These are phyloP conservation scores for Cyberlindnera mycetangii DNA, from an alignment of 805 yeast species.

Conservation along the genomic window DNA sequence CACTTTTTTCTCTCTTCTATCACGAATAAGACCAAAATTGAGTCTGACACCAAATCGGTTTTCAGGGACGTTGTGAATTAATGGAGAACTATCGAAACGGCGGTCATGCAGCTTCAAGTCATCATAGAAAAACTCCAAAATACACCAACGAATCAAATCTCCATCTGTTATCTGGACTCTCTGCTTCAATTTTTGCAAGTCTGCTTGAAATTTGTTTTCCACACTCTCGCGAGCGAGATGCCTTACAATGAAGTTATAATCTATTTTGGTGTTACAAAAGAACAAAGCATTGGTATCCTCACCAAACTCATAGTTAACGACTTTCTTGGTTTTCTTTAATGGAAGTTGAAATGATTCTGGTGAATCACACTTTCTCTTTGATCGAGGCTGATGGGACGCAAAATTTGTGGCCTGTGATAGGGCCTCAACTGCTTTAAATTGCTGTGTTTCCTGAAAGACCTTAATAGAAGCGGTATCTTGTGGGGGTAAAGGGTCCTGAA, in stretches of 20 bases:
- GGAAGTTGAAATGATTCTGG: not conserved
- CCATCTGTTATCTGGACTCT: conserved; percentile 7
- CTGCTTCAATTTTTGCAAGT: conserved; percentile 1
- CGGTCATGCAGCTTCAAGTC: conserved; percentile 19
- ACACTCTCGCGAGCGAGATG: conserved; percentile 13
- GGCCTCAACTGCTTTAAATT: no score
- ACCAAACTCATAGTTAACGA: not conserved
- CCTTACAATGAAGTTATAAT: conserved; percentile 16
- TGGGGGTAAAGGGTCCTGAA: no score
- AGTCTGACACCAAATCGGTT: conserved; percentile 13
- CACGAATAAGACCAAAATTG: conserved; percentile 3
- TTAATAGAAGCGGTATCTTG: no score
- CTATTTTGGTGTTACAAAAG: conserved; percentile 7
- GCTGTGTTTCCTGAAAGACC: no score
- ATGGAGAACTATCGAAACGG: conserved; percentile 6
- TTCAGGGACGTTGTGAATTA: conserved; percentile 12
- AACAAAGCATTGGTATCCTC: conserved; percentile 6
- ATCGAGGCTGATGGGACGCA: not conserved
- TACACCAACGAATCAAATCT: conserved; percentile 16
- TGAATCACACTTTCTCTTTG: not conserved
- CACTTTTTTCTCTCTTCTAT: conserved; percentile 1
- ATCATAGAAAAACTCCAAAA: conserved; percentile 17
- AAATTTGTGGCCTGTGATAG: no score
- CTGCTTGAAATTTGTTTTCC: conserved; percentile 1
- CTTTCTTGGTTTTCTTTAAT: not conserved